These are phyloP conservation scores for Zea luxurians DNA, from an alignment of 176 grass and related monocot species.

Conservation along the genomic window DNA sequence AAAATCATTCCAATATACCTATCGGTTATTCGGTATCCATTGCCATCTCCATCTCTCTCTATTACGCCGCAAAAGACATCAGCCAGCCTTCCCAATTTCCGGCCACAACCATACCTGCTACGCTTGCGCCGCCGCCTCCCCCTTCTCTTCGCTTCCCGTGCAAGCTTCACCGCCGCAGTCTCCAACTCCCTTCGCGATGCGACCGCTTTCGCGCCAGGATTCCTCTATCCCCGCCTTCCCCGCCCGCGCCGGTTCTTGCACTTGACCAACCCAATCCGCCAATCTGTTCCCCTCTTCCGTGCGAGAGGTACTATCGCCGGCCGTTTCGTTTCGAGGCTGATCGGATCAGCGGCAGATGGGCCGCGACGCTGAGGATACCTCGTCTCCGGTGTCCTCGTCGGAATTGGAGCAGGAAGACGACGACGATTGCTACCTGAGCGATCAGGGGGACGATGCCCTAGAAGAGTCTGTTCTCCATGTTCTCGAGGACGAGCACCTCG, in stretches of 20 bases:
- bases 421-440: conserved; percentile 74
- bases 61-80: not conserved
- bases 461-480: conserved; percentile 76
- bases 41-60: too few relatives aligned
- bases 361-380: conserved; percentile 44
- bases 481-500: conserved; percentile 61
- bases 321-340: conserved; percentile 40
- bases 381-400: conserved; percentile 28
- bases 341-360: conserved; percentile 50
- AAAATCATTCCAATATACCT: too few relatives aligned
- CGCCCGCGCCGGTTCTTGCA: not conserved
- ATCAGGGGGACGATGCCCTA: conserved; percentile 76
- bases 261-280: not conserved
- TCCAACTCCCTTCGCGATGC: not conserved
- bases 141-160: conserved; percentile 7
- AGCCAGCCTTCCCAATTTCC: conserved; percentile 38
- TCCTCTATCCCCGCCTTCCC: not conserved
- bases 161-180: conserved; percentile 6
- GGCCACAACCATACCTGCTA: conserved; percentile 15
- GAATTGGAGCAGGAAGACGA: conserved; percentile 62
- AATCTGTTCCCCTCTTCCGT: conserved; percentile 26
- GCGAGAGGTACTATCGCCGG: not conserved
- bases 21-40: too few relatives aligned
- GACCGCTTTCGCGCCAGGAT: not conserved
- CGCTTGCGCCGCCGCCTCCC: conserved; percentile 19